Base-by-base conservation (phyloP, 768 basidiomycete species). In the Panellus pusillus region DNA sequence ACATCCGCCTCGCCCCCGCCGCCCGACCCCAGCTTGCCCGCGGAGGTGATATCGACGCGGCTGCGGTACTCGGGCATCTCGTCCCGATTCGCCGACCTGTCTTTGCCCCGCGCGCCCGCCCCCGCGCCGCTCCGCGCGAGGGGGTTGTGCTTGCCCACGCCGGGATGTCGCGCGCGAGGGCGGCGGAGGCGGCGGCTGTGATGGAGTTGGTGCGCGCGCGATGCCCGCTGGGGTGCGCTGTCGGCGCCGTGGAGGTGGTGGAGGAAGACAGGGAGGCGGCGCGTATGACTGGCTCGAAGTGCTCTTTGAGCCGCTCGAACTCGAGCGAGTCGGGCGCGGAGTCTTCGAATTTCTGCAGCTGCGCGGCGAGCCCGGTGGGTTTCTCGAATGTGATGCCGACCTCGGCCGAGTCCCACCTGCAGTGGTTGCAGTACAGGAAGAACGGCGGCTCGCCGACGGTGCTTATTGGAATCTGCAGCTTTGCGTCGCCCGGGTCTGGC, bases 301-400 rank as follows among this genome's bases (percentile, higher is more conserved):
- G 95, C 64, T 97, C 93, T 72, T 96, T 96, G 63, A 99, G 71
- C 55, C 88, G 83, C 62, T 99, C 97, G 65, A 97, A 94, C 70
- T 97, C 95, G 58, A 93, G 73, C 11, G 83, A 81, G 52, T 91
- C 93, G 9, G 89, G 84, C 0, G 87, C 87, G 19, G 87, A 86
- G 63, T 95, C 91, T 76, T 96, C 90, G 53, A 80, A 82, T 70
- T 89, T 93, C 67, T 97, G 94, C 24, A 98, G 74, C 68, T 98
- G 96, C 17, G 88, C 95, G 55, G 95, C 94, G 27, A 99, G 81
- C 14, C 96, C 94, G 1, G 95, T 97, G 0, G 95, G 91, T 67
- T 98, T 99, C 65, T 98, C 95, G 62, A 98, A 98, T 11, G 84
- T 89, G 65, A 95, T 91, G 0, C 89, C 92, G 1, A 94, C 85